phyloP scores from a whole-genome alignment of 768 basidiomycete species.

The Cantharellus cinnabarinus region DNA sequence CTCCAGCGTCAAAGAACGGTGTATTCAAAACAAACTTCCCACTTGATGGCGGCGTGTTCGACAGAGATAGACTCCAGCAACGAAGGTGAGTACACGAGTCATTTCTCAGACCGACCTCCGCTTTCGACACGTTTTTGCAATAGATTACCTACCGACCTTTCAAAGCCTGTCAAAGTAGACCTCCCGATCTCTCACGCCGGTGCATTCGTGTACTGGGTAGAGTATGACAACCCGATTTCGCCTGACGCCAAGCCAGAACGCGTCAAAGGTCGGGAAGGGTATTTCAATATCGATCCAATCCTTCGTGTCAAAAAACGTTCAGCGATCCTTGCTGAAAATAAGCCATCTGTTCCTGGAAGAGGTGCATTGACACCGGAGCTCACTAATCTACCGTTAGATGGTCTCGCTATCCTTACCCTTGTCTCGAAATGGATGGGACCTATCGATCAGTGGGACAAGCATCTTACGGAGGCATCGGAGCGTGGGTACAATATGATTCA shows the following conservation, averaged over 20 bases:
- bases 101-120: not conserved
- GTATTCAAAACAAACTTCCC: conserved; percentile 95
- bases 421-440: conserved; percentile 99
- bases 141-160: conserved; percentile 71
- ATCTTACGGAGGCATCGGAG: conserved; percentile 66
- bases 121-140: not conserved
- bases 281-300: conserved; percentile 90
- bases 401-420: conserved; percentile 69
- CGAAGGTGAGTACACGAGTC: conserved; percentile 36
- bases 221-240: conserved; percentile 38
- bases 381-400: conserved; percentile 66
- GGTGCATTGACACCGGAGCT: conserved; percentile 28
- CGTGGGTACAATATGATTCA: conserved; percentile 98
- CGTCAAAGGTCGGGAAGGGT: conserved; percentile 68
- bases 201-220: conserved; percentile 87
- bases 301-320: conserved; percentile 56
- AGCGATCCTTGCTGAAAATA: conserved; percentile 37
- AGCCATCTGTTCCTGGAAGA: conserved; percentile 17
- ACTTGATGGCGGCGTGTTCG: conserved; percentile 73
- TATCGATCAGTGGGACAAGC: conserved; percentile 48
- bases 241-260: conserved; percentile 29
- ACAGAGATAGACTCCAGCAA: conserved; percentile 50
- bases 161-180: conserved; percentile 82
- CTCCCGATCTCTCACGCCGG: conserved; percentile 93
- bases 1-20: conserved; percentile 74